Percentiles rank a stretch among this genome's conserved stretches.
Evolutionary conservation across 2,329 filamentous ascomycete species (phyloP).

Genomic region (Aspergillus sp.): DNA sequence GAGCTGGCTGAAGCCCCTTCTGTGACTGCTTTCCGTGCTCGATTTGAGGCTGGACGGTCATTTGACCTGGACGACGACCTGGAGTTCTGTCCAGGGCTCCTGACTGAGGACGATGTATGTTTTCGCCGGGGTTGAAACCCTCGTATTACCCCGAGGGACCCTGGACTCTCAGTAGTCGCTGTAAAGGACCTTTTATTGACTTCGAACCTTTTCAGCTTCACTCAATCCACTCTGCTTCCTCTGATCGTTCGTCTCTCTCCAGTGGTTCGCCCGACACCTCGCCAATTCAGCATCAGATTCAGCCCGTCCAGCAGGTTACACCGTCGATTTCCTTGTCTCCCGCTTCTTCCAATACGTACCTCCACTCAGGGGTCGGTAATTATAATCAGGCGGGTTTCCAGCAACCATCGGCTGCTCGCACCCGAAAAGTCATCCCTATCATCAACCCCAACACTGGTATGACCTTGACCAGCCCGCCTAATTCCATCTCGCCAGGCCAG

Average conservation of each 20-base stretch:
- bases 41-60: constrained; percentile 87
- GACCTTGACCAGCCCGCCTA: constrained; percentile 83
- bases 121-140: background rate
- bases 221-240: constrained; percentile 84
- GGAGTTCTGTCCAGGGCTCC: constrained; percentile 87
- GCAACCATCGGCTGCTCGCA: constrained; percentile 84
- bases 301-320: constrained; percentile 70
- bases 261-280: constrained; percentile 92
- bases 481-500: constrained; percentile 65
- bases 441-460: constrained; percentile 93
- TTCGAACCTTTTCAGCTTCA: constrained; percentile 63
- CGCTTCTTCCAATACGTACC: constrained; percentile 55
- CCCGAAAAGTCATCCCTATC: constrained; percentile 94
- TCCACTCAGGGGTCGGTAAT: constrained; percentile 65
- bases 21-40: constrained; percentile 74
- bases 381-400: constrained; percentile 77
- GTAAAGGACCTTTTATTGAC: constrained; percentile 18
- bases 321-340: constrained; percentile 72
- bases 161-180: background rate
- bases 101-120: constrained; percentile 89
- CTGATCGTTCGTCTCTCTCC: constrained; percentile 90
- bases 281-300: constrained; percentile 79
- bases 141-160: background rate
- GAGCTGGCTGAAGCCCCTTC: constrained; percentile 77
- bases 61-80: constrained; percentile 96